Evolutionary conservation across 805 yeast species (phyloP).

Genomic region (Saccharomycopsis fodiens): DNA sequence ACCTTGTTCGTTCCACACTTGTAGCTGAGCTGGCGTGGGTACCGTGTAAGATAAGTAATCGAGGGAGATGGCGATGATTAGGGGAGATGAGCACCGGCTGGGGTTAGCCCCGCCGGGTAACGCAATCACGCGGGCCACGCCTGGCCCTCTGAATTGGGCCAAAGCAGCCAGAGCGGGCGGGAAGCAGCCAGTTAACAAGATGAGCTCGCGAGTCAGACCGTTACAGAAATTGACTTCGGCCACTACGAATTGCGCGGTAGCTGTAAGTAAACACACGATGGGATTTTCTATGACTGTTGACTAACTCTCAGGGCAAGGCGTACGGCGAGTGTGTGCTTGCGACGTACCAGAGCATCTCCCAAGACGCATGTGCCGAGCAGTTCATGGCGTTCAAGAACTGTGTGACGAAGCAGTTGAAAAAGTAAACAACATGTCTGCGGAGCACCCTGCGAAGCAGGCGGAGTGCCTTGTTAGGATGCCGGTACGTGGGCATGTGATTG

Average conservation of each 20-base stretch:
- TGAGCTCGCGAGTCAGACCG: constrained; percentile 36
- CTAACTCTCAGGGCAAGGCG: constrained; percentile 17
- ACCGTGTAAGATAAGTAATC: neutral
- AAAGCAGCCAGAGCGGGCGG: no score
- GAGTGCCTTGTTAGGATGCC: no score
- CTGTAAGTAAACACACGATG: constrained; percentile 15
- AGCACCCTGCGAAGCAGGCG: no score
- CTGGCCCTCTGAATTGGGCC: no score
- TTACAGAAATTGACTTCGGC: constrained; percentile 35
- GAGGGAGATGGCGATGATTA: neutral
- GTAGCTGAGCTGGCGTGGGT: no score
- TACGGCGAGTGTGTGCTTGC: constrained; percentile 51
- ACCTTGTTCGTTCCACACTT: no score
- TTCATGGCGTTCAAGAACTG: constrained; percentile 43
- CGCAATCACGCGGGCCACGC: no score
- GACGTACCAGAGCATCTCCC: constrained; percentile 41
- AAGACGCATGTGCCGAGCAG: constrained; percentile 47
- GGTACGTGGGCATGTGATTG: no score
- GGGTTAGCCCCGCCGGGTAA: no score
- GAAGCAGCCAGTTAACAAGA: no score
- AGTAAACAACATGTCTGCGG: neutral
- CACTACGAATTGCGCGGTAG: constrained; percentile 32
- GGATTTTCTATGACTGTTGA: no score
- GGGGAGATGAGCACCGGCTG: constrained; percentile 2
- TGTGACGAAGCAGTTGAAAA: constrained; percentile 33